phyloP scores from a whole-genome alignment of 2,329 filamentous ascomycete genomes.

The Fusarium metavorans region DNA sequence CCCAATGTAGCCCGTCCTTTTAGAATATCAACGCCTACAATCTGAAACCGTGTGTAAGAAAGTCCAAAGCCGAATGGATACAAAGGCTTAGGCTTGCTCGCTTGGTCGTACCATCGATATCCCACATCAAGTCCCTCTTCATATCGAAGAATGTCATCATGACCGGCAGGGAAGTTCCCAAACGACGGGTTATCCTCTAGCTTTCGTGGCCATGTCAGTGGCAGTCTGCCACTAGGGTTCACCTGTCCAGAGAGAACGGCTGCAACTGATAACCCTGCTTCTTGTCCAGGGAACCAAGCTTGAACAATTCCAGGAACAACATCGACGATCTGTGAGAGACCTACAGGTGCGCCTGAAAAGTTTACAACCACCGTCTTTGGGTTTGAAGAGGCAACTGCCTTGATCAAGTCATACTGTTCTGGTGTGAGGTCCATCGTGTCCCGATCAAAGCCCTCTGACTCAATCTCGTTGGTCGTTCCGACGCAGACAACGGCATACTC shows the following conservation, averaged over 20 bases:
- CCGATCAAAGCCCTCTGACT: neutral
- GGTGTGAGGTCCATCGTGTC: neutral
- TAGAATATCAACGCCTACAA: neutral
- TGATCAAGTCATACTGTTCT: neutral
- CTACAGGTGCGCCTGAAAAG: neutral
- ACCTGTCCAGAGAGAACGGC: neutral
- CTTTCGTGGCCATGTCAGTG: neutral
- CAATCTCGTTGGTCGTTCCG: neutral
- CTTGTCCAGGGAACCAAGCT: neutral
- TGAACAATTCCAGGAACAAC: neutral
- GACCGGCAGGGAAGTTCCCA: neutral
- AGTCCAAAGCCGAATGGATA: constrained; percentile 22
- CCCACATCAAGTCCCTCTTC: constrained; percentile 7
- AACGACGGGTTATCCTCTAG: neutral
- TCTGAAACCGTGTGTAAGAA: constrained; percentile 17
- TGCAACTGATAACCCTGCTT: neutral
- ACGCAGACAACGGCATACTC: neutral
- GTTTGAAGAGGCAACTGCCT: neutral
- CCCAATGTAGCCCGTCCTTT: neutral
- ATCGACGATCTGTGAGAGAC: neutral
- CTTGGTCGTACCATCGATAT: constrained; percentile 21
- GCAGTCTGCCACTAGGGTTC: neutral
- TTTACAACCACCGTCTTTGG: neutral
- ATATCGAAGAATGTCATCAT: neutral
- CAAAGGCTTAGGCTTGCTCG: constrained; percentile 8